Base-by-base conservation (phyloP, 176 grass and related monocot species). In the Aegilops sharonensis region DNA sequence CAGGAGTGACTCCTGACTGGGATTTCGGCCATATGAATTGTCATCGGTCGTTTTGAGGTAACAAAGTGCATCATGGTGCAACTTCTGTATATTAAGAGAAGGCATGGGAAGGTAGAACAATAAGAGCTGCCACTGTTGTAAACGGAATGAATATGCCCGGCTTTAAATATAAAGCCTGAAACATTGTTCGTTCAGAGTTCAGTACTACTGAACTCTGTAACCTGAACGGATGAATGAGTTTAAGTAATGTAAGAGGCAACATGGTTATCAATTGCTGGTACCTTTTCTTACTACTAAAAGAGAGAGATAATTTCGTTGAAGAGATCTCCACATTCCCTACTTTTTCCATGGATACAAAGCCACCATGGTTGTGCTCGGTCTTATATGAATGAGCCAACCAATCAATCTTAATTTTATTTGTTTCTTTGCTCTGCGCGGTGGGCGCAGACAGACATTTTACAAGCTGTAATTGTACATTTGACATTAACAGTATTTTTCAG, bases 1-100 rank as follows among this genome's bases (percentile, higher is more conserved):
- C 87, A 89, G 90, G 86, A 97, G 92, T 47, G 95, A 97, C 42
- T 48, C 34, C 47, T 92, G 86, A 62, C 59, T 6, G 17, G 31
- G 8, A 9, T 29, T 52, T 56, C 48, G 23, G 10, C 1, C 17
- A 45, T 74, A 43, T 66, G 37, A 13, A 27, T 64, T 34, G 12
- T 63, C 34, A 20, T 9, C 10, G 7, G 20, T 63, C 5, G 2
- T 40, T 68, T 84, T 5, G 15, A 67, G 31, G 25, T 70, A 77
- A 92, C 83, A 84, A 89, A 74, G 10, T 14, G 50, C 36, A 69
- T 31, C 37, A 43, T 78, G 11, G 12, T 37, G 32, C 84, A 48
- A 47, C 62, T 25, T 60, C 5, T 62, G 45, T 68, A 12, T 78
- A 64, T 31, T 30, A 81, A 9, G 1, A 68, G 6, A 75, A 50